Evolutionary conservation across 1,139 yeast genomes (phyloP), one percentile per base, ranked within the genome.

Genomic region (Magnusiomyces ingens): DNA sequence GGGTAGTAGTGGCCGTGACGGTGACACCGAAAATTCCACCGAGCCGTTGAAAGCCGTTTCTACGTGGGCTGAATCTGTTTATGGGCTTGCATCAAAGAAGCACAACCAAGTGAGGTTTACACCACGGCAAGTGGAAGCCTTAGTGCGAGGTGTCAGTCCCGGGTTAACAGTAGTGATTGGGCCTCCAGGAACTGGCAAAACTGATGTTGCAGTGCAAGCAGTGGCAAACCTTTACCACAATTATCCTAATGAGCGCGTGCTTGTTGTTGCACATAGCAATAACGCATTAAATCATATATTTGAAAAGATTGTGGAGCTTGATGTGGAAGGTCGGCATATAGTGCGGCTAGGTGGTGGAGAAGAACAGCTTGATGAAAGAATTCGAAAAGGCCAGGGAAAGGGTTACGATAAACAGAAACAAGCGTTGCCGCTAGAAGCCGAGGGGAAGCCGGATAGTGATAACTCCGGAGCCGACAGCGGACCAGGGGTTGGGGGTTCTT

Each of bases 131-230:
- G 57, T 62, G 3, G 56, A 60, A 18, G 77, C 79, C 3, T 18
- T 48, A n/a, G 50, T 40, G 21, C 36, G 19, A 21, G 37, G 43
- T 1, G 49, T 56, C 10, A 55, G 59, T 4, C 66, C 68, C 13
- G 74, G 75, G 1, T 55, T 77, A 17, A 69, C 73, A 1, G 57
- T 75, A 6, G 62, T 77, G 3, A 68, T 67, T 45, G 80, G 80
- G 0, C 72, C 77, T 1, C 74, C 79, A 1, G 80, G 80, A 1
- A 71, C 80, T 0, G 82, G 81, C 1, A 77, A 77, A 60, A 61
- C 68, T 1, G 60, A 60, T 12, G 59, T 70, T 1, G 62, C 67
- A 1, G 58, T 66, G 0, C 64, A 66, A 29, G 58, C 67, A 4
- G 42, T 68, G 6, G 57, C 58, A 15, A 58, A 63, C 15, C 46